A percentile compares a stretch with the other conserved stretches of the same genome.
Conservation (phyloP, 495 filamentous ascomycete species). For the Cladorrhinum samala region DNA sequence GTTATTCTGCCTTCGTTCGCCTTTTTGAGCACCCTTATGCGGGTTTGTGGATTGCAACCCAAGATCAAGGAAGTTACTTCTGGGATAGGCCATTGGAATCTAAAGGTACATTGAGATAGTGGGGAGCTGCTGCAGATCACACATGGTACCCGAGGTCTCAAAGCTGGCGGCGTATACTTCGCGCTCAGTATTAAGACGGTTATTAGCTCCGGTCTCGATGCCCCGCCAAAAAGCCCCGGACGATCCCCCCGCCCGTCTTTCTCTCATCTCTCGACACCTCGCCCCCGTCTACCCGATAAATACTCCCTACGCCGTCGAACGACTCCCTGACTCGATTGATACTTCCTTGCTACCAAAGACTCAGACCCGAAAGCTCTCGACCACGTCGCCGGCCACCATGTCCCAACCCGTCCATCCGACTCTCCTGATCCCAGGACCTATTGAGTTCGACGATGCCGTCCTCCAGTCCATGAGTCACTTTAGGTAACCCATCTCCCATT, state of each 20-base stretch:
- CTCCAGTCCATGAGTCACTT: constrained; percentile 92
- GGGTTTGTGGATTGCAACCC: neutral
- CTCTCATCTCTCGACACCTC: constrained; percentile 78
- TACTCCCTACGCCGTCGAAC: constrained; percentile 41
- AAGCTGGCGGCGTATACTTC: constrained; percentile 30
- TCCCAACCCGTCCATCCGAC: constrained; percentile 75
- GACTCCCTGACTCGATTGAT: constrained; percentile 56
- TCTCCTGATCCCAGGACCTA: constrained; percentile 89
- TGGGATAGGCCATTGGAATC: neutral
- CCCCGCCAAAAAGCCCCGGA: constrained; percentile 46
- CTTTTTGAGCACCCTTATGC: neutral
- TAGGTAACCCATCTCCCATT: constrained; percentile 48
- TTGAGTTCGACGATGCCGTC: constrained; percentile 98
- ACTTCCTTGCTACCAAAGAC: constrained; percentile 25
- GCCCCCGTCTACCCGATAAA: constrained; percentile 45
- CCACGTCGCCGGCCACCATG: constrained; percentile 48
- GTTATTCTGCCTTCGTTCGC: neutral
- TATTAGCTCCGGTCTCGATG: constrained; percentile 32
- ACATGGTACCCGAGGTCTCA: constrained; percentile 25
- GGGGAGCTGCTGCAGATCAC: constrained; percentile 5
- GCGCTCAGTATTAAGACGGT: constrained; percentile 23
- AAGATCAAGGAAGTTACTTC: neutral
- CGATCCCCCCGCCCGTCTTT: constrained; percentile 61
- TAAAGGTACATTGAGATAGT: constrained; percentile 5
- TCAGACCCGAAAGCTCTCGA: constrained; percentile 31